Percentiles rank a stretch among this genome's conserved stretches.
Conservation (phyloP, 306 rosid species). For the Malus sieversii region DNA sequence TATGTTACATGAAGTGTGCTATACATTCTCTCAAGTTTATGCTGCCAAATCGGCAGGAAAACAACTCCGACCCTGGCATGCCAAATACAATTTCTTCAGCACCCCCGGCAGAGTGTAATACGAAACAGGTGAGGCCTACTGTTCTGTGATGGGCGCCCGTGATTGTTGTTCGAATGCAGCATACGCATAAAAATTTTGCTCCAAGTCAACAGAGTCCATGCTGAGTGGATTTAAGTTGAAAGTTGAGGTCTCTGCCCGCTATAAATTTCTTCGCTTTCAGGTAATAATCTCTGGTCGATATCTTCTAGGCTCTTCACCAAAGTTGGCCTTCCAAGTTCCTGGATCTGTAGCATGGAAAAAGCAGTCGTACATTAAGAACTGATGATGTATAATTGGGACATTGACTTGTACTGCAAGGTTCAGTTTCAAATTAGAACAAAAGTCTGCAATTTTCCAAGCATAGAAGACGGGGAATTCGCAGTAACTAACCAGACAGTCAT, state of each 20-base stretch:
- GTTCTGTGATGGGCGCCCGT: background rate
- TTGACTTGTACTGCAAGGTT: no score
- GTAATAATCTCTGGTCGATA: background rate
- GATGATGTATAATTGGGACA: no score
- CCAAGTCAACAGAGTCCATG: background rate
- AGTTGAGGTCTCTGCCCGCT: constrained; percentile 12
- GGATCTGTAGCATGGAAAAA: constrained; percentile 1
- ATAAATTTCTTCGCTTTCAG: constrained; percentile 6
- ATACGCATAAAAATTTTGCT: background rate
- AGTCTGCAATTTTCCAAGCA: no score
- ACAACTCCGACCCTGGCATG: background rate
- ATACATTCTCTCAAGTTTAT: background rate
- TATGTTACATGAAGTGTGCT: background rate
- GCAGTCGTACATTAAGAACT: background rate
- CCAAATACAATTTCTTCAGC: background rate
- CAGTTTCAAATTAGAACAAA: no score
- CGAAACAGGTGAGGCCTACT: background rate
- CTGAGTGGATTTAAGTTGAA: background rate
- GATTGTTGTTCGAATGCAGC: background rate
- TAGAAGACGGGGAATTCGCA: no score
- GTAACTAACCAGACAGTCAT: no score
- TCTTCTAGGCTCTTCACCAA: constrained; percentile 7
- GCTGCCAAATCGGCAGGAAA: background rate
- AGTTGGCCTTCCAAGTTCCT: constrained; percentile 18
- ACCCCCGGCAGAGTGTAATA: background rate